These are phyloP conservation scores for Lactifluus pinguis DNA, from an alignment of 768 basidiomycete species.

Conservation along the genomic window DNA sequence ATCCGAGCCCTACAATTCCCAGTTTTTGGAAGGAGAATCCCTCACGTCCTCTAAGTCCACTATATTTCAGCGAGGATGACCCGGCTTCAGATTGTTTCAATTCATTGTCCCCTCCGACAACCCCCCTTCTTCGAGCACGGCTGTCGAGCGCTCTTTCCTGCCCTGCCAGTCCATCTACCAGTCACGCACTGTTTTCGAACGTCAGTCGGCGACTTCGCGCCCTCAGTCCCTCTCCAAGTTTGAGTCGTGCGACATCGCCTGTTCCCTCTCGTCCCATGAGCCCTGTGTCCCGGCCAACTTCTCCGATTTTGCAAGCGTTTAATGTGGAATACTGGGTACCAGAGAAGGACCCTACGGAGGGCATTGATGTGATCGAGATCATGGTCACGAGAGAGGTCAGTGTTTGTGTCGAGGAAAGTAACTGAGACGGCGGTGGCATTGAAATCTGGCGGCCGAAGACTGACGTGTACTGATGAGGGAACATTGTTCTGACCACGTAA, in stretches of 20 bases:
- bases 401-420: background rate
- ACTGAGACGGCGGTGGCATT: background rate
- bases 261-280: background rate
- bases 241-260: background rate
- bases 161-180: constrained; percentile 2
- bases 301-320: constrained; percentile 5
- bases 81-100: background rate
- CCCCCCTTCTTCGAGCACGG: background rate
- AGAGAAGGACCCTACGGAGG: constrained; percentile 8
- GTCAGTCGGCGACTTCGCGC: constrained; percentile 5
- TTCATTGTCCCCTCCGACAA: constrained; percentile 14
- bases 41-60: background rate
- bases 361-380: constrained; percentile 11
- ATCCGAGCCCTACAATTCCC: background rate
- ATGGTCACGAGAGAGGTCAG: constrained; percentile 8
- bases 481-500: background rate
- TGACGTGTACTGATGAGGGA: background rate
- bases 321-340: background rate
- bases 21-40: background rate
- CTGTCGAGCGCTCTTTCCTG: background rate
- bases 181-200: background rate
- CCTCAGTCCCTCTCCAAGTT: background rate
- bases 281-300: constrained; percentile 1
- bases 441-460: background rate
- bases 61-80: background rate